Percentiles rank a stretch among this genome's conserved stretches.
Evolutionary conservation across 169 alveolate species (phyloP).

Genomic region (Plasmodium relictum): DNA sequence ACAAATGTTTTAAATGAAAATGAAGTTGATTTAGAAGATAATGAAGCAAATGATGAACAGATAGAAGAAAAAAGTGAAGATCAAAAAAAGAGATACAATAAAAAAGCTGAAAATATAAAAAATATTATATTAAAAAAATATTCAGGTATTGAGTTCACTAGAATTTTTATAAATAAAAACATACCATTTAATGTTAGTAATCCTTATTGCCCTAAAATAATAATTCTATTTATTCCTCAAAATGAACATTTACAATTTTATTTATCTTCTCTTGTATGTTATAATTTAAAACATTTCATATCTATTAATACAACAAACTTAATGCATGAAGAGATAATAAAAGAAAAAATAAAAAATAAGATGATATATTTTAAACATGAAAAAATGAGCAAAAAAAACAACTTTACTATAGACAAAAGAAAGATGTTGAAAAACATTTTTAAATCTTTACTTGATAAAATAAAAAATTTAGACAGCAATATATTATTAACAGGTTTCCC

Average conservation of each 20-base stretch:
- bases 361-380: background rate
- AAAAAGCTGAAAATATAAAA: slow-evolving; percentile 6
- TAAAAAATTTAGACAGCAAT: slow-evolving; percentile 38
- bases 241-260: slow-evolving; percentile 44
- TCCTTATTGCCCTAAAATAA: slow-evolving; percentile 42
- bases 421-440: slow-evolving; percentile 3
- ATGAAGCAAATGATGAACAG: background rate
- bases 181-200: slow-evolving; percentile 25
- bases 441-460: slow-evolving; percentile 14
- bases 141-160: slow-evolving; percentile 18
- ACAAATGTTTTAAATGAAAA: background rate
- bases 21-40: background rate
- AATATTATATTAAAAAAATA: slow-evolving; percentile 12
- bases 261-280: slow-evolving; percentile 50
- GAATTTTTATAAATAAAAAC: slow-evolving; percentile 41
- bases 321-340: slow-evolving; percentile 21
- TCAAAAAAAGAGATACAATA: slow-evolving; percentile 5
- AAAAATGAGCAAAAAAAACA: background rate
- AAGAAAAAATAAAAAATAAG: slow-evolving; percentile 30
- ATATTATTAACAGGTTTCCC: slow-evolving; percentile 70
- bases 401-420: background rate
- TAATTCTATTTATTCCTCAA: slow-evolving; percentile 63
- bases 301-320: slow-evolving; percentile 34
- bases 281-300: slow-evolving; percentile 23
- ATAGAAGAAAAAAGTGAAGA: background rate